Conservation (phyloP, 305 asterid genomes). For the Caryopteris hybrid region DNA sequence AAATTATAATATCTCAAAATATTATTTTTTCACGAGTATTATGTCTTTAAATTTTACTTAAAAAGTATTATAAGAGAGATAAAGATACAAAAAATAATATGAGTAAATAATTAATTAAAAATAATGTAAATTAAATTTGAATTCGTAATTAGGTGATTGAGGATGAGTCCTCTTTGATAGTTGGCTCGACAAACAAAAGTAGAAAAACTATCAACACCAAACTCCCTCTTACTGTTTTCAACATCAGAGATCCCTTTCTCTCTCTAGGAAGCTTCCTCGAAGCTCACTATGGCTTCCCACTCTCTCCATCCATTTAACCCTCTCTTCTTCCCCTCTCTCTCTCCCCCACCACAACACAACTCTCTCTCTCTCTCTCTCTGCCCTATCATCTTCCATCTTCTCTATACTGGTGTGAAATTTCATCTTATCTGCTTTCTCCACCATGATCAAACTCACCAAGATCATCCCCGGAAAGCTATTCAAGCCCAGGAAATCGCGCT, state of each 20-base stretch:
- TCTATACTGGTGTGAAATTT: too few relatives aligned
- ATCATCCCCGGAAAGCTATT: constrained; percentile 45
- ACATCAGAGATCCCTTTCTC: constrained; percentile 14
- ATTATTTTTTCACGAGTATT: too few relatives aligned
- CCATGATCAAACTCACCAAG: constrained; percentile 44
- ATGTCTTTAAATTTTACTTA: too few relatives aligned
- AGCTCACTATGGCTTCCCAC: constrained; percentile 39
- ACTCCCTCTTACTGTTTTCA: not conserved
- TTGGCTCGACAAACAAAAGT: not conserved
- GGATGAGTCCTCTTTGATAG: too few relatives aligned
- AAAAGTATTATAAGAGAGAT: too few relatives aligned
- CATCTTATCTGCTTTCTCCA: not conserved
- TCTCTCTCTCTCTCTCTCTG: not conserved
- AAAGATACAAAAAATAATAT: too few relatives aligned
- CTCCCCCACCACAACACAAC: not conserved
- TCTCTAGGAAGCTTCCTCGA: constrained; percentile 63
- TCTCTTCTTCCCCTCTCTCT: constrained; percentile 25
- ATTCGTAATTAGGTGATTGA: too few relatives aligned
- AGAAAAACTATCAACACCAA: not conserved
- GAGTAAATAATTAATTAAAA: too few relatives aligned
- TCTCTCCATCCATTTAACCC: constrained; percentile 49
- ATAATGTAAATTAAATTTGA: too few relatives aligned
- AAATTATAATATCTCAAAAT: too few relatives aligned
- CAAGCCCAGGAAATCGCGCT: constrained; percentile 32
- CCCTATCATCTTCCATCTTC: not conserved